Evolutionary conservation across 805 yeast species (phyloP), one percentile per base, ranked within the genome.

Genomic region (Metschnikowia gruessii): DNA sequence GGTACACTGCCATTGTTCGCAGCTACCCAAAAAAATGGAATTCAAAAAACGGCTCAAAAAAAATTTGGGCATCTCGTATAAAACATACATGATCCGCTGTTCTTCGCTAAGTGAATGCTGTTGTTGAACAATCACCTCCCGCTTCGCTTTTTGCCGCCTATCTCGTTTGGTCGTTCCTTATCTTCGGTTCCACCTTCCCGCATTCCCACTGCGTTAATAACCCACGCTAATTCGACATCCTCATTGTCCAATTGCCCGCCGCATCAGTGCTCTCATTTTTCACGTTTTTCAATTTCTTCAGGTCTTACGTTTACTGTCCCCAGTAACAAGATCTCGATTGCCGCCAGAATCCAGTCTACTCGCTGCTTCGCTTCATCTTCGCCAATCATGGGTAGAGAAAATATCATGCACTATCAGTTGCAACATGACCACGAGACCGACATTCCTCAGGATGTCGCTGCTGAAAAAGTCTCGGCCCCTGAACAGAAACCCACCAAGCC

Each of bases 341-440:
- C n/a, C 4, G 22, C 35, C 22, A 13, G 18, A 16, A n/a, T 37
- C 21, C 21, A 12, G 32, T 11, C 21, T 21, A 33, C 37, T 26
- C 48, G 48, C 26, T 34, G 28, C 10, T 19, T 44, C 26, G 40
- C 43, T 24, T 17, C 42, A n/a, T 38, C 39, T 16, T 39, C 43
- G 24, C 16, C 29, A 24, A 45, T n/a, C 40, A 70, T 70, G 75
- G 75, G 75, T 19, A 66, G 74, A 58, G 71, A 68, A 49, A 70
- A 69, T 49, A 70, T 70, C 30, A 54, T 65, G 49, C 63, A 68
- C 39, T 70, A 69, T 52, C 73, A 69, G 52, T 54, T 67, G 47
- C 72, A 69, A 41, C 69, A 68, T 49, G 72, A 67, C 51, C 63
- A 68, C 49, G 68, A 68, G 43, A 62, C 72, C 16, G 73, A 69